Evolutionary conservation across 768 basidiomycete species (phyloP), one percentile per base, ranked within the genome.

Genomic region (Tubosaeta sp.): DNA sequence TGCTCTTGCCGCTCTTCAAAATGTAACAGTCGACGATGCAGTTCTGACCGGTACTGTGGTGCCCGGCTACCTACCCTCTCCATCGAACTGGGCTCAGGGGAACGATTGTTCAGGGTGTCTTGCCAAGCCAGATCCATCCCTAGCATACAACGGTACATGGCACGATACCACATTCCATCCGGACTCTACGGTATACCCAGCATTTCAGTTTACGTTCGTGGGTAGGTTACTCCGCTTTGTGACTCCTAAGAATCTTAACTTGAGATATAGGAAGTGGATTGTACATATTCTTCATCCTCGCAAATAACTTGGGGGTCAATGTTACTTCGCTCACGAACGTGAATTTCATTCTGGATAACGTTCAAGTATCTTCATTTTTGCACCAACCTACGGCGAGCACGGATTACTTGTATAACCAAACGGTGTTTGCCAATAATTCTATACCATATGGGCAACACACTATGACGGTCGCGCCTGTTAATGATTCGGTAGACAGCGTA

Each of bases 21-120:
- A 60, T n/a, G 46, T 57, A 18, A 60, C 58, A n/a, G 24, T 60
- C 22, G 58, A 60, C 29, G 58, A 62, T 35, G 46, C 61, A 2
- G 52, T 44, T 14, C 16, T 36, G 25, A 43, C 18, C 6, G 60
- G 60, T 6, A 1, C 50, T 3, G 50, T 51, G 6, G 44, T 60
- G n/a, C 57, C 61, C 3, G 44, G 35, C 9, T 63, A 53, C 25
- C 18, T 57, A 3, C 61, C 60, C 25, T 18, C 27, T 8, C 3
- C 24, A 9, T 29, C 49, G 1, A 1, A 0, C 6, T 63, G 61
- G 61, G 39, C 46, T 6, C 1, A 16, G 6, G 57, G 52, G 1
- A 51, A 52, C 6, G 18, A 16, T 3, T 62, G 60, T 29, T 2
- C 50, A 1, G 6, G 0, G 3, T 62, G 61, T 10, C 0, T 10